Base-by-base conservation (phyloP, 2,329 filamentous ascomycete genomes). In the Colletotrichum aenigma region DNA sequence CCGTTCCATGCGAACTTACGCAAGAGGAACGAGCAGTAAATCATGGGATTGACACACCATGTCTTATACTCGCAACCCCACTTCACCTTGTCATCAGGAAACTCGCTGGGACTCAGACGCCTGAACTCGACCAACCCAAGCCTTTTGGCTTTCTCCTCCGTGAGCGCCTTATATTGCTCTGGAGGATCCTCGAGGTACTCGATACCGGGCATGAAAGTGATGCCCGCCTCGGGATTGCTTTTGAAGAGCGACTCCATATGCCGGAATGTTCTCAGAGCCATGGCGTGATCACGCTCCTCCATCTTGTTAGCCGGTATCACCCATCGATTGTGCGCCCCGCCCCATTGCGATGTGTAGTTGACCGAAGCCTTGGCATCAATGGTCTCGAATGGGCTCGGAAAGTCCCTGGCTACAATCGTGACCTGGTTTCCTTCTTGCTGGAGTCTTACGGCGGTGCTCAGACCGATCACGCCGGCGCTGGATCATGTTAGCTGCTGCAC, bases 261-360 rank as follows among this genome's bases (percentile, higher is more conserved):
- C 9, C 78, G 79, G 80, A 84, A 89, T 12, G 88, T 89, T 15
- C 74, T 78, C 16, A 88, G 79, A 16, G 87, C 83, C 78, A 88
- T 83, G 48, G 70, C 81, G 77, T 89, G 87, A 75, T 90, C 88
- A 36, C 85, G 82, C 67, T 80, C 81, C 52, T 83, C 82, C 7
- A 78, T 65, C 15, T 80, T 80, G 38, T 82, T 80, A 7, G 80
- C 76, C 10, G 81, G 70, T 10, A 79, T 79, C 48, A 86, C 86
- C 78, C 87, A 89, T 55, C 89, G 86, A 77, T 90, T 89, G 79
- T 91, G 89, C 3, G 90, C 89, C 13, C 90, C 90, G 43, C 86
- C 90, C 89, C 89, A 91, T 67, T 89, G 89, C 34, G 90, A 91
- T 16, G 90, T 88, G 79, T 88, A 91, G 83, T 91, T 86, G 79